phyloP scores from a whole-genome alignment of 1,284 basidiomycete species.

The Microstroma glucosiphilum region DNA sequence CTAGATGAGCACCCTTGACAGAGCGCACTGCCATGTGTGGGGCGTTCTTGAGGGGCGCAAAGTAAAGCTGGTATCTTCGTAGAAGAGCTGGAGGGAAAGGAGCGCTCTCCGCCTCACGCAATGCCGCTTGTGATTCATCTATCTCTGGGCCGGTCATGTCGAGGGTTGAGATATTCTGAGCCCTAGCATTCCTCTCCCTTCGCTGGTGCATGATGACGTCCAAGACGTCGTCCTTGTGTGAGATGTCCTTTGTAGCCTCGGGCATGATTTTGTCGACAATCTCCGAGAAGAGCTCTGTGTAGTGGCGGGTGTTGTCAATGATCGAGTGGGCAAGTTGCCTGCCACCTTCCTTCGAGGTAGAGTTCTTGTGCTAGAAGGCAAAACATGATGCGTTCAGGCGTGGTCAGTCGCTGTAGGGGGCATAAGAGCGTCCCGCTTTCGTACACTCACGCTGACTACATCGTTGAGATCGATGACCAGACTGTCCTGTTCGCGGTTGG shows the following conservation, averaged over 20 bases:
- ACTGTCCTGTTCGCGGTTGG: constrained; percentile 84
- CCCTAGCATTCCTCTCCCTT: constrained; percentile 72
- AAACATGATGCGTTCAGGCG: not conserved
- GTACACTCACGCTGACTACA: constrained; percentile 53
- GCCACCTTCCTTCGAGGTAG: constrained; percentile 2
- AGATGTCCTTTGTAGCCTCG: constrained; percentile 74
- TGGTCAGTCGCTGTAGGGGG: too few relatives aligned
- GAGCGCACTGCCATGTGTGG: constrained; percentile 74
- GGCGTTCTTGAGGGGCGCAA: constrained; percentile 53
- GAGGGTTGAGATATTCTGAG: constrained; percentile 53
- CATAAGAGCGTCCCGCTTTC: too few relatives aligned
- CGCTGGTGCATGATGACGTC: constrained; percentile 65
- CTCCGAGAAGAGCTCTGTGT: constrained; percentile 81
- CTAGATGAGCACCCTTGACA: constrained; percentile 77
- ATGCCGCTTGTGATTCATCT: constrained; percentile 1
- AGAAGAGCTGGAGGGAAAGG: constrained; percentile 71
- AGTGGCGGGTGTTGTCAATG: constrained; percentile 77
- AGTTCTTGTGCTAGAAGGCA: constrained; percentile 6
- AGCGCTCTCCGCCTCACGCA: constrained; percentile 2
- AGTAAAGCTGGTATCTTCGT: constrained; percentile 91
- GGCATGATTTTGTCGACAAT: constrained; percentile 69
- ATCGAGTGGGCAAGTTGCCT: constrained; percentile 55
- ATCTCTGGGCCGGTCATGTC: constrained; percentile 13
- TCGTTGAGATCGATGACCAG: constrained; percentile 76
- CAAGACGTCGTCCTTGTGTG: constrained; percentile 57